phyloP scores from a whole-genome alignment of 75 land plant species.

The Azolla pinnata region DNA sequence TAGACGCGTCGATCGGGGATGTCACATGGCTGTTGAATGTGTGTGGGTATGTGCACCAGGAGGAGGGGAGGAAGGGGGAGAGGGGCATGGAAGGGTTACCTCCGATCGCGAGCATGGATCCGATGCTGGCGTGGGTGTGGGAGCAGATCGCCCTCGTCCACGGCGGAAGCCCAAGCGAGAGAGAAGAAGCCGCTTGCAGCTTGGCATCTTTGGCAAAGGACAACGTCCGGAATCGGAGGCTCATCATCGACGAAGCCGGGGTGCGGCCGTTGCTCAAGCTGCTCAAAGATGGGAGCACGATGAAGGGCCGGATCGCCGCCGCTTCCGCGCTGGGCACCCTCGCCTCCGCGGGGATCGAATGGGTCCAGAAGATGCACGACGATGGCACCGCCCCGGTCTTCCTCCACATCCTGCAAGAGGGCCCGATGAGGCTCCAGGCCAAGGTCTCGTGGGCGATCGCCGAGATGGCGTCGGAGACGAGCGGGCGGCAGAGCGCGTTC shows the following conservation, averaged over 20 bases:
- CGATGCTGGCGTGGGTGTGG: constrained; percentile 68
- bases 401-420: constrained; percentile 28
- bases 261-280: constrained; percentile 44
- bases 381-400: constrained; percentile 41
- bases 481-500: constrained; percentile 29
- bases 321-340: constrained; percentile 41
- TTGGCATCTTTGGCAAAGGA: constrained; percentile 44
- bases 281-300: constrained; percentile 31
- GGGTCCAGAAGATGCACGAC: constrained; percentile 24
- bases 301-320: constrained; percentile 50
- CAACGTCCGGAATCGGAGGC: constrained; percentile 53
- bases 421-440: constrained; percentile 51
- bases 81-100: constrained; percentile 36
- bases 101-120: constrained; percentile 75
- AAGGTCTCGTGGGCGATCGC: constrained; percentile 47
- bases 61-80: constrained; percentile 18
- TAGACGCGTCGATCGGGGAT: constrained; percentile 57
- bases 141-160: constrained; percentile 22
- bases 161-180: constrained; percentile 24
- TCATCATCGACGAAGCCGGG: constrained; percentile 79
- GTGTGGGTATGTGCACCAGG: constrained; percentile 11
- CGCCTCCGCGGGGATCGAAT: constrained; percentile 28
- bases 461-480: constrained; percentile 30
- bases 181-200: constrained; percentile 46
- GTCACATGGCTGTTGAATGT: constrained; percentile 58